Evolutionary conservation across 1,139 yeast genomes (phyloP).

Genomic region (Ashbya aceris): DNA sequence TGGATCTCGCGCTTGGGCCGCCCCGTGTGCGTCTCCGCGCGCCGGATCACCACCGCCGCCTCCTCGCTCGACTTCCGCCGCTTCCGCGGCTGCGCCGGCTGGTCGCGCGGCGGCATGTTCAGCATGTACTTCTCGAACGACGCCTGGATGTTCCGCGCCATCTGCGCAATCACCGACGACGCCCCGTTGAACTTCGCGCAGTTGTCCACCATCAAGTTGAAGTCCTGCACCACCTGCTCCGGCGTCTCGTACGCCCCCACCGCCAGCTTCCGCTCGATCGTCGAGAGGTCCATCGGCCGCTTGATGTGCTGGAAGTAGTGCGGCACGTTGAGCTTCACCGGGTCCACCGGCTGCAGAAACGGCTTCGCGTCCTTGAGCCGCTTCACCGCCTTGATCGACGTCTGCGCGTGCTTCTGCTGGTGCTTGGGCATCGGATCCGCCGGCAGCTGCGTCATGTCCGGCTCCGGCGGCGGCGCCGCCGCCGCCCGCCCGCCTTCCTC

Average conservation of each 20-base stretch:
- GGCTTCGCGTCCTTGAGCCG: constrained; percentile 90
- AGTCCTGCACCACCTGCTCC: constrained; percentile 64
- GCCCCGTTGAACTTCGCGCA: constrained; percentile 82
- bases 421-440: constrained; percentile 73
- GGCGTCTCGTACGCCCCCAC: constrained; percentile 65
- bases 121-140: constrained; percentile 90
- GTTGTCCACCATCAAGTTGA: constrained; percentile 75
- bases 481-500: constrained; percentile 1
- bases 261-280: constrained; percentile 73
- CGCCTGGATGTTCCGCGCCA: constrained; percentile 85
- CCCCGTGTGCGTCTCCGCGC: constrained; percentile 49
- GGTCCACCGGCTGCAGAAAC: constrained; percentile 83
- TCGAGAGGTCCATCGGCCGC: constrained; percentile 88
- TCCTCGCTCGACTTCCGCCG: constrained; percentile 23
- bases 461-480: constrained; percentile 52
- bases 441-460: constrained; percentile 62
- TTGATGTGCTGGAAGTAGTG: constrained; percentile 74
- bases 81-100: constrained; percentile 33
- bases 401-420: constrained; percentile 54
- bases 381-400: constrained; percentile 70
- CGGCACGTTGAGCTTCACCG: constrained; percentile 80
- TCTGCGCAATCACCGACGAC: constrained; percentile 71
- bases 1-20: constrained; percentile 94
- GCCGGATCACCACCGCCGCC: constrained; percentile 38
- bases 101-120: constrained; percentile 78